Evolutionary conservation across 2,329 filamentous ascomycete genomes (phyloP), one percentile per base, ranked within the genome.

Genomic region (Venturia aucupariae): DNA sequence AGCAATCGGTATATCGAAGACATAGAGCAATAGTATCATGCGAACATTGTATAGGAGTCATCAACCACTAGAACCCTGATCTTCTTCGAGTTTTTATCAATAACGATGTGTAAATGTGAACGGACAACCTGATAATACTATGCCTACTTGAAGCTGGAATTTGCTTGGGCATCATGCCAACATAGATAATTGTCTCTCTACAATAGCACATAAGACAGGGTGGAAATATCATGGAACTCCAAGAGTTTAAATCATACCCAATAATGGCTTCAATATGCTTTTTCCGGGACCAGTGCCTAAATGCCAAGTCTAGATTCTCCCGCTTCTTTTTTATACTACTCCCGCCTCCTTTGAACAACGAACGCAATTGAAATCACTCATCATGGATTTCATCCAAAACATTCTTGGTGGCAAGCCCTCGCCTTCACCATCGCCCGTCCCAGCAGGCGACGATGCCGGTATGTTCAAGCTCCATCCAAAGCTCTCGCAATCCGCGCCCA

Each of bases 341-440:
- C 2, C 17, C 27, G 48, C 10, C 48, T 22, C 51, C 30, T 35
- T 57, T 41, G 41, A 46, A 48, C 60, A 62, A 62, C 44, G 17
- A 62, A 19, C 8, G 13, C 30, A 27, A 17, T 51, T 51, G 39
- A 30, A 54, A 46, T 17, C 38, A 32, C 19, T 44, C 19, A 65
- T 65, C 63, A 61, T 61, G 27, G 61, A 65, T 30, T 42, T 64
- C 24, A 32, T 65, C 8, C 30, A 59, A 39, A 54, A 54, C 30
- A 30, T 65, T 24, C 65, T 65, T 38, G 64, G 64, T n/a, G 61
- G 64, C 27, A 51, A 38, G 19, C 42, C 65, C 24, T 27, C 42
- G 13, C 35, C 32, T 5, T 30, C 42, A 15, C 35, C 32, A 24
- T 46, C 48, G 17, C 42, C 62, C 13, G 62, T 48, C 27, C 62